Evolutionary conservation across 1,139 yeast species (phyloP), one percentile per base, ranked within the genome.

Genomic region (Geotrichum histeridarum): DNA sequence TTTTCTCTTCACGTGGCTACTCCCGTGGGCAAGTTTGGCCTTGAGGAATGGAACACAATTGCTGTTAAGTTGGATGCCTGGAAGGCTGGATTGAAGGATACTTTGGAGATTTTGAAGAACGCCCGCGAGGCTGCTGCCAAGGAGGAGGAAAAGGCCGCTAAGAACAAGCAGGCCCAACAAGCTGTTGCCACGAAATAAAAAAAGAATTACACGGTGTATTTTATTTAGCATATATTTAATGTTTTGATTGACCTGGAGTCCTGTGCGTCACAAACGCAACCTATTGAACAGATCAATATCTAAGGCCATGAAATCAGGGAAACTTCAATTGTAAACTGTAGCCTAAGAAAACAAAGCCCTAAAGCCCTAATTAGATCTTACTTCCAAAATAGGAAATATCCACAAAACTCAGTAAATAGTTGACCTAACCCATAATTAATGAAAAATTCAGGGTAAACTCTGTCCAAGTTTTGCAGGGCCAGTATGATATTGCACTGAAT

Each of bases 1-100:
- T 71, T 75, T 59, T 64, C 66, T 54, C 65, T 75, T 32, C 77
- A 74, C 64, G 63, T 73, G 37, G 72, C 72, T 35, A 59, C 68
- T 35, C 64, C 70, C 22, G 63, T 72, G 36, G 76, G 77, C 32
- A 62, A 67, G 37, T 69, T 75, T 58, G 72, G 69, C 31, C 56
- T 54, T 37, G 68, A 66, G 48, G 73, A 75, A 54, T 75, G 78
- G 78, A 62, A 66, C 55, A 56, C 56, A 17, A 64, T 75, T 48
- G 67, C 69, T 47, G 57, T 56, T 51, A 67, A 72, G 45, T 64
- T 75, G 51, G 66, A 62, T 45, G 61, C 59, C 50, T 75, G 78
- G 78, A 71, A 67, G 61, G 54, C 64, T 39, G 64, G 70, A 41
- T 61, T 75, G 54, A 62, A 63, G 56, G 72, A 68, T 45, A 67